These are phyloP conservation scores for Pulveroboletus sp. DNA, from an alignment of 768 basidiomycete genomes.

Conservation along the genomic window DNA sequence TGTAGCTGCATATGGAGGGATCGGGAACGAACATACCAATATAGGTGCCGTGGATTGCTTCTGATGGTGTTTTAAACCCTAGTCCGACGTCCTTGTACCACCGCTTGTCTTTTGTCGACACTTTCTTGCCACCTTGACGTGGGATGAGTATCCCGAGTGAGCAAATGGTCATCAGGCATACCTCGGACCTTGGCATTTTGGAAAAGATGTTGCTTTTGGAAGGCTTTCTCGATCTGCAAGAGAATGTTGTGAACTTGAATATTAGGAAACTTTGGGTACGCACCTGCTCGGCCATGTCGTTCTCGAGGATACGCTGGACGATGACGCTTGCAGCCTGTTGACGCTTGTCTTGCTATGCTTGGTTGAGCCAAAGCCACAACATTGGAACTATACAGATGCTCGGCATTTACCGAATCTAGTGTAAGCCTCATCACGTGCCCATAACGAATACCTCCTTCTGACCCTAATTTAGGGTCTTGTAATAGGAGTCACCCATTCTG, in stretches of 20 bases:
- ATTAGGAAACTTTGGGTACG: slow-evolving; percentile 12
- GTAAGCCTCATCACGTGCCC: too few relatives aligned
- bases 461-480: too few relatives aligned
- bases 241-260: neutral
- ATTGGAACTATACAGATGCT: slow-evolving; percentile 38
- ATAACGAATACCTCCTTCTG: too few relatives aligned
- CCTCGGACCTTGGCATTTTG: slow-evolving; percentile 94
- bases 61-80: slow-evolving; percentile 93
- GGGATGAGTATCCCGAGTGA: slow-evolving; percentile 9
- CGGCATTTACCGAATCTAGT: slow-evolving; percentile 33
- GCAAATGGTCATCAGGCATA: slow-evolving; percentile 39
- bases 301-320: slow-evolving; percentile 9
- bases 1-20: neutral
- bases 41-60: slow-evolving; percentile 95
- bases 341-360: neutral
- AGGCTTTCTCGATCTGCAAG: slow-evolving; percentile 89
- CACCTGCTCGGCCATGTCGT: slow-evolving; percentile 62
- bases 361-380: slow-evolving; percentile 34
- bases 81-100: slow-evolving; percentile 99
- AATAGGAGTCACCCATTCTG: neutral
- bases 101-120: slow-evolving; percentile 91
- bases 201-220: slow-evolving; percentile 97
- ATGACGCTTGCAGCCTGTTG: neutral
- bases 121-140: slow-evolving; percentile 73
- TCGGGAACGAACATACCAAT: slow-evolving; percentile 62